Base-by-base conservation (phyloP, 345 rosid species). In the Euphorbia pulcherrima region DNA sequence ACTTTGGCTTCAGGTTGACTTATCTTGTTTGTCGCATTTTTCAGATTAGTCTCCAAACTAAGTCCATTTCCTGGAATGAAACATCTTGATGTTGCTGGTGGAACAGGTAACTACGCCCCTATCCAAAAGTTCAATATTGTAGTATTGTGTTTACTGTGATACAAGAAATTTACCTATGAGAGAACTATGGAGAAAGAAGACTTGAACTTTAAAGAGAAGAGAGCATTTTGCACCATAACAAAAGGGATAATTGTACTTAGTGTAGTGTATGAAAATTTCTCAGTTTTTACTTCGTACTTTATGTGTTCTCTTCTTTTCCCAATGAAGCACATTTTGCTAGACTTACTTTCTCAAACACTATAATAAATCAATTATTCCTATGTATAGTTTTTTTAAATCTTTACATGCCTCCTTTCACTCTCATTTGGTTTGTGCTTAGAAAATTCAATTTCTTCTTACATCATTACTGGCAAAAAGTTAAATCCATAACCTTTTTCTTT, bases 11-110 rank as follows among this genome's bases (percentile, higher is more conserved):
- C 53, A 40, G 47, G 64, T 35, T 47, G 67, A 64, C 52, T 6
- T 24, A 20, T 66, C 30, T 77, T 23, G 54, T 65, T 68, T 33
- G 18, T 56, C 26, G 46, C 46, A 62, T 50, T 63, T 62, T 67
- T 62, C 84, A 93, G 97, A 79, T 82, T 94, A 58, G 95, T 94
- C 60, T 90, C 89, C 64, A 81, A 88, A 74, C 77, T 94, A 67
- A 82, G 82, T 75, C 99, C 99, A 60, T 94, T 94, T 71, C 85
- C 86, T 1, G 97, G 99, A 82, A 94, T 91, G 92, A 89, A 89
- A 81, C 97, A 94, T 81, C 91, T 89, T 79, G 99, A 94, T 79
- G 97, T 94, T 68, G 99, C 99, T 8, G 97, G 99, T 27, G 99
- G 99, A 69, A 94, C 97, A 63, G 99, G 97, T 86, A 40, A 70